phyloP scores from a whole-genome alignment of 2,329 filamentous ascomycete genomes.

The Ustilaginoidea virens region DNA sequence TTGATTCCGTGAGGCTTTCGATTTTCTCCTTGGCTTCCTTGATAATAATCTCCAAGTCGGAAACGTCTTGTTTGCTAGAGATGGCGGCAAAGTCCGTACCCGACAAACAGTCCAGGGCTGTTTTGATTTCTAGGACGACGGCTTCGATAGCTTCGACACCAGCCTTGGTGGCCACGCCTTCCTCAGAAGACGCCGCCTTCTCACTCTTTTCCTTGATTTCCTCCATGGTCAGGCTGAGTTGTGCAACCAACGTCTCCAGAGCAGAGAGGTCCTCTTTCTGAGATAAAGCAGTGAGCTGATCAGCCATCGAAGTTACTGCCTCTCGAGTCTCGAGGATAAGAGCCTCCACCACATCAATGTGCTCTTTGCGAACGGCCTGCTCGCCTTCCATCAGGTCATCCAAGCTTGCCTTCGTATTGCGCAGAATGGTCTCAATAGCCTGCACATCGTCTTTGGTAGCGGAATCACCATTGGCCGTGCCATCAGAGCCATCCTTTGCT shows the following conservation, averaged over 20 bases:
- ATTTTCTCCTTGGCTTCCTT: slow-evolving; percentile 56
- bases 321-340: slow-evolving; percentile 61
- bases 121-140: slow-evolving; percentile 73
- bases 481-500: slow-evolving; percentile 8
- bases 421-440: slow-evolving; percentile 78
- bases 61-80: slow-evolving; percentile 60
- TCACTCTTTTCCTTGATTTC: slow-evolving; percentile 49
- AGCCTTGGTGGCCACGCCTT: slow-evolving; percentile 59
- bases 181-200: slow-evolving; percentile 33
- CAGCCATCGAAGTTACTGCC: slow-evolving; percentile 47
- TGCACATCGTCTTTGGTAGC: slow-evolving; percentile 63
- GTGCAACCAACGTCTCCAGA: slow-evolving; percentile 63
- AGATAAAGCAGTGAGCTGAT: slow-evolving; percentile 53
- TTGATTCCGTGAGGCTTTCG: slow-evolving; percentile 54
- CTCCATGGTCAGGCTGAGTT: slow-evolving; percentile 61
- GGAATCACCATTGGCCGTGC: slow-evolving; percentile 16
- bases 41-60: slow-evolving; percentile 47
- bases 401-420: slow-evolving; percentile 75
- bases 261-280: slow-evolving; percentile 65
- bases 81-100: slow-evolving; percentile 55
- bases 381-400: slow-evolving; percentile 67
- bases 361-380: slow-evolving; percentile 50
- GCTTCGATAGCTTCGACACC: slow-evolving; percentile 72
- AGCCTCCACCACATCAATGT: slow-evolving; percentile 49
- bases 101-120: slow-evolving; percentile 56